Base-by-base conservation (phyloP, 2,329 filamentous ascomycete species). In the Calonectria multiphialidica region DNA sequence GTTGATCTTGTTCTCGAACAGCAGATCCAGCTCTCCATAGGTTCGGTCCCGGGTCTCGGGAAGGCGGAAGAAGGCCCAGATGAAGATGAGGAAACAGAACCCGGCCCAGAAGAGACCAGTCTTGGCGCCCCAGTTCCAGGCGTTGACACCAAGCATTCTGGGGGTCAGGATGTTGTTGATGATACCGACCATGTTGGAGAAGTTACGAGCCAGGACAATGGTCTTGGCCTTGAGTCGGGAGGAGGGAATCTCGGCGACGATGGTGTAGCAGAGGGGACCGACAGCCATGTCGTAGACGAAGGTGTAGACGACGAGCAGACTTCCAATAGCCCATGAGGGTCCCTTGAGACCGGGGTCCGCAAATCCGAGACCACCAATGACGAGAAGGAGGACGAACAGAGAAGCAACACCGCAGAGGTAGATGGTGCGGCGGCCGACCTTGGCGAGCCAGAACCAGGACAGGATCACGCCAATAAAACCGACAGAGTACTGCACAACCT, bases 231-330 rank as follows among this genome's bases (percentile, higher is more conserved):
- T 83, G 23, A 88, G 81, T 40, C 86, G 84, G 3, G 85, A 87
- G 0, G 86, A 87, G 0, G 84, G 82, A 3, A 87, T 81, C 72
- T 88, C 86, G 2, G 86, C 90, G 2, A 98, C 95, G 25, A 98
- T 89, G 0, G 94, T 96, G 84, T 97, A 98, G 84, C 93, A 95
- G 12, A 98, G 94, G 59, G 73, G 83, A 1, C 84, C 84, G 4
- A 85, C 80, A 2, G 83, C 82, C 28, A 81, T 73, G 53, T 85
- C 79, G 68, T 84, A 85, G 33, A 86, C 78, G 40, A 87, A 83
- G 2, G 84, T 86, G 79, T 86, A 87, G 53, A 86, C 80, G 23
- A 84, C 77, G 13, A 84, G 81, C 37, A 90, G 79, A 7, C 84
- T 82, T 9, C 87, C 89, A 2, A 87, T 86, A 0, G 85, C 86